A percentile compares a stretch with the other conserved stretches of the same genome.
These are phyloP conservation scores for Asclepias syriaca DNA, from an alignment of 257 asterid genomes.

Conservation along the genomic window DNA sequence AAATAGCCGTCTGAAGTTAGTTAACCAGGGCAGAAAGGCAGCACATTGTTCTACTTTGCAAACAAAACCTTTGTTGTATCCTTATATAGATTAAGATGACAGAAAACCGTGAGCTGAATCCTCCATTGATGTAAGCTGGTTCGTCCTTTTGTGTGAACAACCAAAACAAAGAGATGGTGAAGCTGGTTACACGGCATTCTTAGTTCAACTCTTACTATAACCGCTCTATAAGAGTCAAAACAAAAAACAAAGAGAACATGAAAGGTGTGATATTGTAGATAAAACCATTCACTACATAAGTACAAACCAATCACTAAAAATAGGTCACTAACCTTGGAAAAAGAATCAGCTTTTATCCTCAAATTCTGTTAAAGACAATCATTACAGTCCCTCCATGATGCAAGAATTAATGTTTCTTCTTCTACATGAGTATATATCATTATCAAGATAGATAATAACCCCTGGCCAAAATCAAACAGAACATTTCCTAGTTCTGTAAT, in stretches of 20 bases:
- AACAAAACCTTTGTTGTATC: neutral
- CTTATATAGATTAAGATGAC: neutral
- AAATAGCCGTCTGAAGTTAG: neutral
- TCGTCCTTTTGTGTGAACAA: conserved; percentile 24
- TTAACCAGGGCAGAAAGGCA: neutral
- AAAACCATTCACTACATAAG: conserved; percentile 12
- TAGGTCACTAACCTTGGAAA: conserved; percentile 24
- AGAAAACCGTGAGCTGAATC: conserved; percentile 23
- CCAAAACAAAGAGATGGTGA: no score
- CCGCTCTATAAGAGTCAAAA: neutral
- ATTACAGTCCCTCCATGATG: conserved; percentile 17
- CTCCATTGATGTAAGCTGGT: conserved; percentile 16
- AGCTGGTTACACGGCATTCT: no score
- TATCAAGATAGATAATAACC: neutral
- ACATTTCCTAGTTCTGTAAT: neutral
- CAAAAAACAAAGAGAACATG: conserved; percentile 31
- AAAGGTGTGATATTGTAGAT: conserved; percentile 16
- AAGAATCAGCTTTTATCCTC: conserved; percentile 21
- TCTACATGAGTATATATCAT: neutral
- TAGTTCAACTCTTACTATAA: no score
- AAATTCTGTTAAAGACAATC: conserved; percentile 22
- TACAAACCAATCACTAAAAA: conserved; percentile 37
- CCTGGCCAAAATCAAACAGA: neutral
- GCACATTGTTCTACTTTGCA: neutral
- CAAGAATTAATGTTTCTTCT: conserved; percentile 7